Conservation (phyloP, 1,284 basidiomycete genomes). For the Anthracocystis panici-leucophaei region DNA sequence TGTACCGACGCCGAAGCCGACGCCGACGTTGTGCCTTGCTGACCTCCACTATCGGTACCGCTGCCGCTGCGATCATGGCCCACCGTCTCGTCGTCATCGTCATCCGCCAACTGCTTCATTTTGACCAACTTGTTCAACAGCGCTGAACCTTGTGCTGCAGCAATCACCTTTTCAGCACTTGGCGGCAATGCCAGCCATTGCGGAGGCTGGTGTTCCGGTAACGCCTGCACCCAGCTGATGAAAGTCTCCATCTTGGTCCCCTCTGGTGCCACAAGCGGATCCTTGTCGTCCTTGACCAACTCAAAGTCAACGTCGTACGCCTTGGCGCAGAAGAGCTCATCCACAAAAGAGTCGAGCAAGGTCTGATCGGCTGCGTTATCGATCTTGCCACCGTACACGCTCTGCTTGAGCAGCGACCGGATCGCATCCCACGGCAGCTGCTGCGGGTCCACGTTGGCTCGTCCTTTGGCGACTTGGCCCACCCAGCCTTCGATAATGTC, state of each 20-base stretch:
- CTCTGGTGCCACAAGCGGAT: conserved; percentile 62
- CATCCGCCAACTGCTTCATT: conserved; percentile 64
- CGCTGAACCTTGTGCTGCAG: conserved; percentile 56
- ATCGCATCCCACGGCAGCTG: conserved; percentile 67
- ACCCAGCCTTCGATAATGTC: conserved; percentile 66
- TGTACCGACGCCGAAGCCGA: conserved; percentile 46
- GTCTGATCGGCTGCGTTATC: conserved; percentile 65
- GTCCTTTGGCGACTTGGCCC: conserved; percentile 55
- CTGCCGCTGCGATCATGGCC: conserved; percentile 9
- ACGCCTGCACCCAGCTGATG: conserved; percentile 59
- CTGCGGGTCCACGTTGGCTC: conserved; percentile 63
- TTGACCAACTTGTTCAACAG: conserved; percentile 62
- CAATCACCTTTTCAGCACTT: conserved; percentile 66
- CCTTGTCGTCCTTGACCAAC: conserved; percentile 57
- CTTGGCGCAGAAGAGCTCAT: conserved; percentile 62
- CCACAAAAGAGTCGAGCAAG: conserved; percentile 67
- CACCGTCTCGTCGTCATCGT: conserved; percentile 55
- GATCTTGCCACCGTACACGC: conserved; percentile 68
- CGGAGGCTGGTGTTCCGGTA: conserved; percentile 68
- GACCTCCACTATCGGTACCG: background rate
- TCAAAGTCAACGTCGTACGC: conserved; percentile 64
- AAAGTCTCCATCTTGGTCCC: conserved; percentile 66
- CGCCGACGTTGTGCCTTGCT: conserved; percentile 1
- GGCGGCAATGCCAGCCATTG: conserved; percentile 67
- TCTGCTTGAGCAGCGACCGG: conserved; percentile 63